Evolutionary conservation across 2,329 filamentous ascomycete species (phyloP).

Genomic region (Exutisphaerella laricina): DNA sequence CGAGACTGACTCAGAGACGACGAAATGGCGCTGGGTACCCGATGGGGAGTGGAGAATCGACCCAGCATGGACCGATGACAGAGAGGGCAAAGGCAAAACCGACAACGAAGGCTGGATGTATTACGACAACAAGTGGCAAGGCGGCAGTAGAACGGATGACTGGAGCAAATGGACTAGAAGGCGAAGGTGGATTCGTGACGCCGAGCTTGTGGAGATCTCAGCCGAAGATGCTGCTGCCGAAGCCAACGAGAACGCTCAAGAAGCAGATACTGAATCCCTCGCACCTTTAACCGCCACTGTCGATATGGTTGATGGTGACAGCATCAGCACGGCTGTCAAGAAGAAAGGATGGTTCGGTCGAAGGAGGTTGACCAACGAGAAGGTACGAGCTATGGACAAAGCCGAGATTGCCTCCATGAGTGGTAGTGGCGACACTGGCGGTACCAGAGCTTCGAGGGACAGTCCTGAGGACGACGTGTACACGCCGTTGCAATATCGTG

Average conservation of each 20-base stretch:
- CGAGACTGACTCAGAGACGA: conserved; percentile 58
- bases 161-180: conserved; percentile 93
- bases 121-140: conserved; percentile 98
- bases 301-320: conserved; percentile 17
- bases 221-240: conserved; percentile 15
- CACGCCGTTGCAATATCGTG: conserved; percentile 44
- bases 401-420: conserved; percentile 22
- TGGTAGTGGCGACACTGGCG: conserved; percentile 21
- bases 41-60: conserved; percentile 83
- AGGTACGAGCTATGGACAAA: conserved; percentile 16
- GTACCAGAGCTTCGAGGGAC: conserved; percentile 33
- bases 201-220: conserved; percentile 76
- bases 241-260: conserved; percentile 2
- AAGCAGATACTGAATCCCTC: conserved; percentile 12
- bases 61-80: conserved; percentile 53
- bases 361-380: conserved; percentile 16
- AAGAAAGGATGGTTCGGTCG: conserved; percentile 29
- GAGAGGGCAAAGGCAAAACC: conserved; percentile 30
- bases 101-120: conserved; percentile 84
- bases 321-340: conserved; percentile 17
- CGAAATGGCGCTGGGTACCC: conserved; percentile 76
- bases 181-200: conserved; percentile 93
- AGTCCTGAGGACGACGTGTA: conserved; percentile 42
- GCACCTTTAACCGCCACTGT: conserved; percentile 12
- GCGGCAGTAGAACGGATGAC: conserved; percentile 79